A percentile compares a stretch with the other conserved stretches of the same genome.
Evolutionary conservation across 1,139 yeast genomes (phyloP).

Genomic region (Yamadazyma conglobata): DNA sequence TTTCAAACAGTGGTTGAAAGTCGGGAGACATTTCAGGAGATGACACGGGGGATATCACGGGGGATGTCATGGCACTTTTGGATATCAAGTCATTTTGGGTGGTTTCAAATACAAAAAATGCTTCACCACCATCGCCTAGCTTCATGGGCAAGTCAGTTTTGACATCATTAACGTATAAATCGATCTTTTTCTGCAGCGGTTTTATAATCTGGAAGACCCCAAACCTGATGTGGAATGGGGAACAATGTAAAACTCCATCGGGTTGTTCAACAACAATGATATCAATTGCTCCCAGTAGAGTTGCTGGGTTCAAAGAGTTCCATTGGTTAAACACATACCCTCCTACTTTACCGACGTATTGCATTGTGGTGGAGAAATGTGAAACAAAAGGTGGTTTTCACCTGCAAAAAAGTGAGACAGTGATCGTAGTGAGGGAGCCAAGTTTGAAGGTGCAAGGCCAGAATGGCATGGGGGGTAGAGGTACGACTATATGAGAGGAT

Average conservation of each 20-base stretch:
- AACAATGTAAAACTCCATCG: conserved; percentile 76
- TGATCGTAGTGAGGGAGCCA: too few species aligned
- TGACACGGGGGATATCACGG: conserved; percentile 77
- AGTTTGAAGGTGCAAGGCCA: too few species aligned
- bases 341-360: conserved; percentile 93
- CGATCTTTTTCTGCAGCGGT: conserved; percentile 96
- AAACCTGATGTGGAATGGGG: conserved; percentile 95
- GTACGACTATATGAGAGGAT: too few species aligned
- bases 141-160: conserved; percentile 90
- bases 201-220: conserved; percentile 89
- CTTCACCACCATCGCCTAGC: conserved; percentile 96
- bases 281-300: conserved; percentile 95
- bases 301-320: conserved; percentile 96
- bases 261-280: conserved; percentile 94
- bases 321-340: conserved; percentile 94
- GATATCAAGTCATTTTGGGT: conserved; percentile 60
- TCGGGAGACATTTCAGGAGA: conserved; percentile 56
- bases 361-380: conserved; percentile 71
- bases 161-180: conserved; percentile 78
- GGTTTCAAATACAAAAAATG: conserved; percentile 93
- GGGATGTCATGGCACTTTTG: conserved; percentile 79
- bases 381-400: too few species aligned
- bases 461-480: too few species aligned
- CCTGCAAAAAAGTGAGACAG: too few species aligned
- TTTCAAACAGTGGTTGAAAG: conserved; percentile 14